Base-by-base conservation (phyloP, 441 rosid genomes). In the Erodium moschatum region DNA sequence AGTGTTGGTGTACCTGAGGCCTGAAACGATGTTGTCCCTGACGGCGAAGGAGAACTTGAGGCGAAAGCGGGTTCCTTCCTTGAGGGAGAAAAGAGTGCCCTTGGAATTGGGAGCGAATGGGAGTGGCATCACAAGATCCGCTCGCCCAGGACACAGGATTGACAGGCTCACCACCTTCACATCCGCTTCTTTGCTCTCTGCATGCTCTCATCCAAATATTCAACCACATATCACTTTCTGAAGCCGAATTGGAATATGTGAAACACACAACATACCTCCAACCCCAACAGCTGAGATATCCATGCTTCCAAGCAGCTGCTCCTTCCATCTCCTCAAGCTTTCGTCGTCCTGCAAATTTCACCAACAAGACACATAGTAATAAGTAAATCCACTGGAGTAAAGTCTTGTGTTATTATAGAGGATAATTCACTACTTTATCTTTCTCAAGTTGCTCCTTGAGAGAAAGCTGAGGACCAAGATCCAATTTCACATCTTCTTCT, bases 11-110 rank as follows among this genome's bases (percentile, higher is more conserved):
- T 85, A 82, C 13, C 81, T 79, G 64, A 85, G 84, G 18, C 86
- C 85, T 0, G 86, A 77, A 18, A 85, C 84, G 1, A 75, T 77
- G 18, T 79, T 81, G 72, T 81, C 80, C 72, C 73, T 73, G 73
- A 85, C 88, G 29, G 54, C 72, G 58, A 85, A 83, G 35, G 78
- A 71, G 80, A 85, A 83, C 48, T 78, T 80, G 40, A 84, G 82
- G 6, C 68, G 77, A 71, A 77, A 83, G 44, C 66, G 73, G 38
- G 74, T 72, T 46, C 88, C 86, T 83, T 85, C 86, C 46, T 80
- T 85, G 42, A 85, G 77, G 10, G 69, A 61, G 69, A 33, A 79
- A 69, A 73, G 81, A 70, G 73, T 72, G n/a, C 83, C 80, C 62
- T 81, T 77, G 0, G 84, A 71, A 7, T 73, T 76, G 0, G 80